A percentile compares a stretch with the other conserved stretches of the same genome.
Conservation (phyloP, 208 protist genomes). For the Naegleria fowleri region DNA sequence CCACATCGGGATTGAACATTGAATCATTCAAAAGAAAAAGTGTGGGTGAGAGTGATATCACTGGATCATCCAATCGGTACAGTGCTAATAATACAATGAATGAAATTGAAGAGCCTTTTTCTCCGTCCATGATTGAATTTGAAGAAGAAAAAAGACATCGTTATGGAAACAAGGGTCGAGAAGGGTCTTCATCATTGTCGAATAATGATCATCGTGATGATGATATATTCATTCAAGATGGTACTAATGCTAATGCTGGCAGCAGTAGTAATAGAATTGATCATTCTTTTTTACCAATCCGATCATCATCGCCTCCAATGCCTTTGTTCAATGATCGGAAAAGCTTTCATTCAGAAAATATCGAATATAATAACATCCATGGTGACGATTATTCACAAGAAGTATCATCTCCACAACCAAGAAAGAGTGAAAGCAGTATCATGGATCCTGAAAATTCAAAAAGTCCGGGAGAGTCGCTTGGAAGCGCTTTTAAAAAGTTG, state of each 20-base stretch:
- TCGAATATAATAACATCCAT: background rate
- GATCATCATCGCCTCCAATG: background rate
- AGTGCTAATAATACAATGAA: background rate
- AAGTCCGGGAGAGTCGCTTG: background rate
- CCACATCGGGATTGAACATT: too few species aligned
- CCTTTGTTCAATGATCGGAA: too few species aligned
- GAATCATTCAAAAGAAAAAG: too few species aligned
- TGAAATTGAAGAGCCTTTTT: background rate
- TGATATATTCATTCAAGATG: background rate
- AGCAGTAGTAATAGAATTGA: background rate
- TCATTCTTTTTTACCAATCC: background rate
- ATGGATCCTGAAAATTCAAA: background rate
- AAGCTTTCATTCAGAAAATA: background rate
- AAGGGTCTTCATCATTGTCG: background rate
- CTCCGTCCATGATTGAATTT: background rate
- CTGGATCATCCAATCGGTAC: too few species aligned
- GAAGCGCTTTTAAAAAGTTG: background rate
- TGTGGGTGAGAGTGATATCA: too few species aligned
- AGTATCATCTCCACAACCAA: background rate
- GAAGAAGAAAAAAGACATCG: background rate
- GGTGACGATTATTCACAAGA: too few species aligned
- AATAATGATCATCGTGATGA: background rate
- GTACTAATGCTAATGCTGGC: background rate
- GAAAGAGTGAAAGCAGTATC: background rate
- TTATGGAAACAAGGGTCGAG: background rate